Base-by-base conservation (phyloP, 2,329 filamentous ascomycete genomes). In the Esteya vermicola region DNA sequence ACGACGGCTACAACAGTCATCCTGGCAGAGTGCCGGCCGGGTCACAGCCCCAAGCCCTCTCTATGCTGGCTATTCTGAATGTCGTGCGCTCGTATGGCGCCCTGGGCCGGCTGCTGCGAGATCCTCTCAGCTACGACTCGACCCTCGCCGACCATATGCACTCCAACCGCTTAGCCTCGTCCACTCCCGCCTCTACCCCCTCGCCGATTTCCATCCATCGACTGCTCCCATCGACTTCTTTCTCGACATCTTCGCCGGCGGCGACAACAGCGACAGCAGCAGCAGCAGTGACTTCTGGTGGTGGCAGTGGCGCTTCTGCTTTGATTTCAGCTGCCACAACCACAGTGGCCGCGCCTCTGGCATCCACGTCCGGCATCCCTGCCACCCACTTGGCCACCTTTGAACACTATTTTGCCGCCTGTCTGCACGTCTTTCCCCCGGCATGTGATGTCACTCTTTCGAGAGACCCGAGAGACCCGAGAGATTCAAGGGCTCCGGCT, bases 41-140 rank as follows among this genome's bases (percentile, higher is more conserved):
- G 40, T 63, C 57, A 23, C 64, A 66, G 36, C 68, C 73, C 4
- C 65, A 79, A 31, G 76, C 80, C 6, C 78, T 82, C 50, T 81
- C 80, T 4, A 68, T 94, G 16, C 64, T 91, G 20, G 80, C 82
- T 0, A 74, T 88, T 9, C 81, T 95, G 43, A 80, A 91, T 47
- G 80, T 93, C 10, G 77, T 85, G 28, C 78, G 85, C 22, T 78
- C 83, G 1, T 82, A 91, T 46, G 73, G 80, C 1, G 75, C 81
- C 25, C 61, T 96, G 36, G 70, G 78, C 38, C 79, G 80, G 0
- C 63, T 93, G 75, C 48, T 47, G 9, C 20, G 22, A 25, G 6
- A 25, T 23, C 9, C 39, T 16, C 14, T 13, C 9, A 23, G 28
- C 28, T 13, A 6, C 23, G 9, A 9, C 42, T 13, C n/a, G n/a